phyloP scores from a whole-genome alignment of 306 rosid genomes.

The Adenanthera pavonina region DNA sequence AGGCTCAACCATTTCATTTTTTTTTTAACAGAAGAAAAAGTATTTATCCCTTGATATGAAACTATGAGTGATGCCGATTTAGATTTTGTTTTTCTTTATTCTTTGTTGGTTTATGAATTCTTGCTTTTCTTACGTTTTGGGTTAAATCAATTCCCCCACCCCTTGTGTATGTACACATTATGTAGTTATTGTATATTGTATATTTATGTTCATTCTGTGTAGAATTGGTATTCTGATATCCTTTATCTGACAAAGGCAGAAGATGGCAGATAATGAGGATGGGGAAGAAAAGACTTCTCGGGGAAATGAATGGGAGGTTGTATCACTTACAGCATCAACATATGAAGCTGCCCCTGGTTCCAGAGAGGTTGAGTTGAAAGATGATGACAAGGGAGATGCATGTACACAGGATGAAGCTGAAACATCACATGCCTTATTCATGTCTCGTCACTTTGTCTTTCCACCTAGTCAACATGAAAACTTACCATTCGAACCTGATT shows the following conservation, averaged over 20 bases:
- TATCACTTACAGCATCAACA: constrained; percentile 88
- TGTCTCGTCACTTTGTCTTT: constrained; percentile 91
- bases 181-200: background rate
- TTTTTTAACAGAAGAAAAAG: too few relatives aligned
- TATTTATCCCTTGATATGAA: background rate
- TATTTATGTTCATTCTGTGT: constrained; percentile 22
- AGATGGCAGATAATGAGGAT: constrained; percentile 81
- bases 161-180: background rate
- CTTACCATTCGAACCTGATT: constrained; percentile 74
- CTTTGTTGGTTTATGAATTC: background rate
- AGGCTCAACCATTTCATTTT: background rate
- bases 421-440: constrained; percentile 78
- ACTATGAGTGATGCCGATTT: background rate
- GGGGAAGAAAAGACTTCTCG: constrained; percentile 70
- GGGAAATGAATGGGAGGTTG: constrained; percentile 97
- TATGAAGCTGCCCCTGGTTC: constrained; percentile 93
- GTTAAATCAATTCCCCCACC: background rate
- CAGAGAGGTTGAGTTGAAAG: constrained; percentile 55
- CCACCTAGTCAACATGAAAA: constrained; percentile 86
- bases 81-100: background rate
- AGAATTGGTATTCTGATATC: constrained; percentile 37
- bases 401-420: constrained; percentile 61
- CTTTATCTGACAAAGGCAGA: constrained; percentile 41
- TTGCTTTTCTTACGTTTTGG: background rate
- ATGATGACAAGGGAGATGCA: constrained; percentile 47